Conservation (phyloP, 2,329 filamentous ascomycete genomes). For the Corinectria fuckeliana region DNA sequence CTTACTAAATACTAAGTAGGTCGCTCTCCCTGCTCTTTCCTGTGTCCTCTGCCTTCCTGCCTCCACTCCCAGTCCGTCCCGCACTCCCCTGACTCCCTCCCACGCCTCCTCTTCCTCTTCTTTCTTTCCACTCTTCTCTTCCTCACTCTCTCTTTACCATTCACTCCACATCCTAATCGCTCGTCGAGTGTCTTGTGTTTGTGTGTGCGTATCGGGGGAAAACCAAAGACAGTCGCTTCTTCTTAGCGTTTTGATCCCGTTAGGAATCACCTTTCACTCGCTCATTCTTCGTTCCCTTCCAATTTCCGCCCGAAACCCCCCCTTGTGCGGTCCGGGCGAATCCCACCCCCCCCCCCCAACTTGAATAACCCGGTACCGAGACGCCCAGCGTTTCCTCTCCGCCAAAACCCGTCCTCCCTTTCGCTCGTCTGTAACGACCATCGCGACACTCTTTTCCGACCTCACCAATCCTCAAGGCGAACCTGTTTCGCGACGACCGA, state of each 20-base stretch:
- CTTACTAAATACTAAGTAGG: too few species aligned
- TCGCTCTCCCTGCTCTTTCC: slow-evolving; percentile 6
- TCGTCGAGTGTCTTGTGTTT: not conserved
- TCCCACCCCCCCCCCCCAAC: slow-evolving; percentile 5
- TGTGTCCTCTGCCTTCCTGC: slow-evolving; percentile 1
- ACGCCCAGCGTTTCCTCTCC: slow-evolving; percentile 35
- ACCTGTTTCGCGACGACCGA: slow-evolving; percentile 16
- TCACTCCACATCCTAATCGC: slow-evolving; percentile 11
- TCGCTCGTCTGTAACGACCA: slow-evolving; percentile 34
- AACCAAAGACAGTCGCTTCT: slow-evolving; percentile 19
- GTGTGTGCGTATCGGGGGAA: slow-evolving; percentile 10
- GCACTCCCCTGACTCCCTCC: slow-evolving; percentile 29
- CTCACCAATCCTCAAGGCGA: slow-evolving; percentile 24
- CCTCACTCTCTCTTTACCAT: slow-evolving; percentile 20
- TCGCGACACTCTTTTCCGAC: slow-evolving; percentile 38
- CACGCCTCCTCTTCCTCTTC: slow-evolving; percentile 18
- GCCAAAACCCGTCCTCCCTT: slow-evolving; percentile 32
- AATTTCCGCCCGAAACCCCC: slow-evolving; percentile 23
- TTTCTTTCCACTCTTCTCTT: not conserved
- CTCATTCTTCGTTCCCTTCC: slow-evolving; percentile 24
- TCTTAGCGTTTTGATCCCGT: not conserved
- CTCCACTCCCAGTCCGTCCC: not conserved
- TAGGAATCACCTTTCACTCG: slow-evolving; percentile 13
- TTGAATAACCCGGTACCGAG: slow-evolving; percentile 38
- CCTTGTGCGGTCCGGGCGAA: slow-evolving; percentile 26